Conservation (phyloP, 257 asterid genomes). For the Anisodus tanguticus region DNA sequence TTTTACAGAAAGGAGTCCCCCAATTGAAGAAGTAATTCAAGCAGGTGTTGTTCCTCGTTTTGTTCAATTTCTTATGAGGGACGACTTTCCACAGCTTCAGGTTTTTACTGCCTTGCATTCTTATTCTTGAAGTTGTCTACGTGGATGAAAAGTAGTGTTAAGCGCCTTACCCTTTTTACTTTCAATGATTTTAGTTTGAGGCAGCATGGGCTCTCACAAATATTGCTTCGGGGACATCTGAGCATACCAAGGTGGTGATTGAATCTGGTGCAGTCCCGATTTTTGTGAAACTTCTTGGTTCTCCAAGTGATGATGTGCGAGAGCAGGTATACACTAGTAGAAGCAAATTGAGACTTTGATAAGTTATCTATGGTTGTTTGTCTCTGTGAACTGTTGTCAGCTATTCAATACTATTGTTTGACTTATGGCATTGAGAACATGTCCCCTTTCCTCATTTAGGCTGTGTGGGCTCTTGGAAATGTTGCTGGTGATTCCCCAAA, state of each 20-base stretch:
- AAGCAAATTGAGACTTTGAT: neutral
- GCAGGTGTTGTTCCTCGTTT: slow-evolving; percentile 42
- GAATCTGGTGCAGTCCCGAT: slow-evolving; percentile 38
- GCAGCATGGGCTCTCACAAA: slow-evolving; percentile 41
- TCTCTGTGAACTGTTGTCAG: neutral
- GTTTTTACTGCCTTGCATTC: slow-evolving; percentile 14
- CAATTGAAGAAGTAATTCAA: slow-evolving; percentile 37
- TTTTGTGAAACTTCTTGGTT: slow-evolving; percentile 40
- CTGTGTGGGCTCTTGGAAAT: slow-evolving; percentile 97
- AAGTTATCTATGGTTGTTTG: neutral
- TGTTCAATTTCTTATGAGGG: slow-evolving; percentile 38
- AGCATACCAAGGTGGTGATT: slow-evolving; percentile 33
- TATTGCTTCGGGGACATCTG: slow-evolving; percentile 39
- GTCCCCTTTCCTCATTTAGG: slow-evolving; percentile 47
- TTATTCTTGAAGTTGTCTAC: no score
- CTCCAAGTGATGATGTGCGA: slow-evolving; percentile 33
- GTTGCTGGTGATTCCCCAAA: slow-evolving; percentile 94
- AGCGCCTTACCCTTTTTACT: neutral
- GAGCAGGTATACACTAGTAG: slow-evolving; percentile 36
- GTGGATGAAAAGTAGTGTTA: neutral
- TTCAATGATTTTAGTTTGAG: slow-evolving; percentile 28
- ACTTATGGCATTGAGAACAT: slow-evolving; percentile 7
- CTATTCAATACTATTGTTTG: slow-evolving; percentile 2
- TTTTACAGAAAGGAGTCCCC: slow-evolving; percentile 33
- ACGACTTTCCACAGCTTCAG: slow-evolving; percentile 35